These are phyloP conservation scores for Saccharomycopsis oosterbeekiorum DNA, from an alignment of 805 yeast genomes.

Conservation along the genomic window DNA sequence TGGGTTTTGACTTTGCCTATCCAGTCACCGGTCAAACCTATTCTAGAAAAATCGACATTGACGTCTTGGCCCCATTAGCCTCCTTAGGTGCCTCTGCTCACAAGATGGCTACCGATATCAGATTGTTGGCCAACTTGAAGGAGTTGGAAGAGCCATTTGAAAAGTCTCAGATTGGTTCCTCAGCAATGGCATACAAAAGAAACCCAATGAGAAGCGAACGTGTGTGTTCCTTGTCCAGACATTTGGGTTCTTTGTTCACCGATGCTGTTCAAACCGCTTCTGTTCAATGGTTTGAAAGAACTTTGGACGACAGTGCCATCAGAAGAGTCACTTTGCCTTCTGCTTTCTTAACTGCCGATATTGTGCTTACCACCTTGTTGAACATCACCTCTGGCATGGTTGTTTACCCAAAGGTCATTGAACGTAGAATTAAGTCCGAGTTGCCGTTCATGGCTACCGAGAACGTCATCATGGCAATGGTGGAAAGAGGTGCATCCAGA, in stretches of 20 bases:
- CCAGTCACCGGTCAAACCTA: slow-evolving; percentile 99
- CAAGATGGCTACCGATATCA: slow-evolving; percentile 94
- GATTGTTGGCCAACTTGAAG: slow-evolving; percentile 91
- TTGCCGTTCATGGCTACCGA: slow-evolving; percentile 99
- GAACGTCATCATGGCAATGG: slow-evolving; percentile 99
- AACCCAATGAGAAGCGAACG: slow-evolving; percentile 99
- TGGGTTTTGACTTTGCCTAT: slow-evolving; percentile 91
- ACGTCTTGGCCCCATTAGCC: slow-evolving; percentile 82
- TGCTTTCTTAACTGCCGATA: slow-evolving; percentile 94
- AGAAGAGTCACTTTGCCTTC: slow-evolving; percentile 95
- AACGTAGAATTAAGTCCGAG: slow-evolving; percentile 88
- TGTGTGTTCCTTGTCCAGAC: slow-evolving; percentile 97
- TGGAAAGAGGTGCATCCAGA: slow-evolving; percentile 93
- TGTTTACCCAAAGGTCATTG: slow-evolving; percentile 97
- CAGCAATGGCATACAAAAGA: slow-evolving; percentile 99
- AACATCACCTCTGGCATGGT: slow-evolving; percentile 94
- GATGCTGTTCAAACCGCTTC: slow-evolving; percentile 96
- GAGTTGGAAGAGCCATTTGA: slow-evolving; percentile 98
- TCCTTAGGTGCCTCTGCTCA: slow-evolving; percentile 95
- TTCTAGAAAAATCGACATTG: slow-evolving; percentile 95
- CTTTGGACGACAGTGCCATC: slow-evolving; percentile 95
- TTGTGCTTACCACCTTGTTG: slow-evolving; percentile 75
- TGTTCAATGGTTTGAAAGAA: slow-evolving; percentile 99
- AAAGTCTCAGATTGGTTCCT: slow-evolving; percentile 95
- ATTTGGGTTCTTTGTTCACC: slow-evolving; percentile 79